Evolutionary conservation across 2,329 filamentous ascomycete genomes (phyloP).

Genomic region (Penicillium sp.): DNA sequence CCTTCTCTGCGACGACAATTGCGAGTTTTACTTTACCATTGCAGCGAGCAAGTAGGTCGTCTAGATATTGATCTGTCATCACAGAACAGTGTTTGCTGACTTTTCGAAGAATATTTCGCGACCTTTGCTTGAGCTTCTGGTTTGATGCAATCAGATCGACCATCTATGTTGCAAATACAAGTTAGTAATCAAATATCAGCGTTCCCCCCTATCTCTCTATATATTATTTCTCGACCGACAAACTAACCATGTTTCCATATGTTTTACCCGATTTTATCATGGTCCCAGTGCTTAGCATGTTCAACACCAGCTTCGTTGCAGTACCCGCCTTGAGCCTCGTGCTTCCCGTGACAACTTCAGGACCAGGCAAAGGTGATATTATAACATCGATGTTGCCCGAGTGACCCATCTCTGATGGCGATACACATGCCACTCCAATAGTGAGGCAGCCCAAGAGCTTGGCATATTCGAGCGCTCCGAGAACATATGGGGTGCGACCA

Average conservation of each 20-base stretch:
- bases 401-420: conserved; percentile 29
- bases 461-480: conserved; percentile 36
- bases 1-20: conserved; percentile 26
- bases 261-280: conserved; percentile 43
- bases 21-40: conserved; percentile 33
- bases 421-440: conserved; percentile 38
- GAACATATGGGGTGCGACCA: conserved; percentile 42
- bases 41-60: conserved; percentile 25
- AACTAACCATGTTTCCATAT: conserved; percentile 38
- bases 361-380: conserved; percentile 39
- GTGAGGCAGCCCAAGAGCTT: conserved; percentile 33
- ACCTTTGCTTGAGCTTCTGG: conserved; percentile 33
- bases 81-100: conserved; percentile 19
- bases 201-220: background rate
- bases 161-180: conserved; percentile 23
- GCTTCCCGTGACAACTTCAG: conserved; percentile 45
- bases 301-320: conserved; percentile 43
- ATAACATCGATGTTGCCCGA: conserved; percentile 28
- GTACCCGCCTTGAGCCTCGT: conserved; percentile 46
- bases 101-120: conserved; percentile 31
- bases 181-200: background rate
- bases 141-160: conserved; percentile 38
- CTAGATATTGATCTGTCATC: conserved; percentile 23
- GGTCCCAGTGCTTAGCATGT: conserved; percentile 43
- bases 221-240: background rate